A percentile compares a stretch with the other conserved stretches of the same genome.
Evolutionary conservation across 1,284 basidiomycete genomes (phyloP).

Genomic region (Sporisorium exsertum): DNA sequence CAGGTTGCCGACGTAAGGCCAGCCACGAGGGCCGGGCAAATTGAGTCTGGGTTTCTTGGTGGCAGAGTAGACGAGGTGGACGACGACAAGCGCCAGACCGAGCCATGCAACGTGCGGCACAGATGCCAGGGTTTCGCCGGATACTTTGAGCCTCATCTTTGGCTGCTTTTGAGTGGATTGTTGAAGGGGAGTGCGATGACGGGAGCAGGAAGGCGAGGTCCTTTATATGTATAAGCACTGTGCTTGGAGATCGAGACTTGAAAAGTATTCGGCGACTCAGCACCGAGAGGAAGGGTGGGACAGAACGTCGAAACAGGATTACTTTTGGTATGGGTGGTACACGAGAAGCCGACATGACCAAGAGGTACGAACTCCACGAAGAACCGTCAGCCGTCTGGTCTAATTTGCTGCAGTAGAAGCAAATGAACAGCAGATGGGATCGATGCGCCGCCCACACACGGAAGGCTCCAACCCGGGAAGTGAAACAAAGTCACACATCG

Average conservation of each 20-base stretch:
- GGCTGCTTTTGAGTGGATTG: neutral
- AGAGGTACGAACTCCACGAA: neutral
- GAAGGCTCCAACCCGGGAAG: neutral
- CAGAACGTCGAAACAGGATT: too few species aligned
- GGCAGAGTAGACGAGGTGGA: constrained; percentile 19
- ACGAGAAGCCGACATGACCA: too few species aligned
- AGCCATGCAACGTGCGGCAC: constrained; percentile 22
- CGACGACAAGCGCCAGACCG: constrained; percentile 11
- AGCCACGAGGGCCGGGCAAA: constrained; percentile 34
- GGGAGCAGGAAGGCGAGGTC: neutral
- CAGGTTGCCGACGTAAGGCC: constrained; percentile 46
- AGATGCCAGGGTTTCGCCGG: constrained; percentile 10
- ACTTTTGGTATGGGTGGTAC: too few species aligned
- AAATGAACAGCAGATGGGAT: neutral
- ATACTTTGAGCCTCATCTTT: constrained; percentile 21
- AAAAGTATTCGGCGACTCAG: too few species aligned
- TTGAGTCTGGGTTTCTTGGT: constrained; percentile 29
- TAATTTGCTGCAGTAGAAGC: neutral
- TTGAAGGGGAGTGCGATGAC: neutral
- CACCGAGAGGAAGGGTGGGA: too few species aligned
- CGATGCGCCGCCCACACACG: neutral
- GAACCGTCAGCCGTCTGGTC: too few species aligned
- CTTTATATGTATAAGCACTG: neutral
- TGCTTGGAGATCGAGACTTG: too few species aligned
- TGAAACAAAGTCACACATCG: neutral